Conservation (phyloP, 768 basidiomycete species). For the Hygrophorus pudorinus region DNA sequence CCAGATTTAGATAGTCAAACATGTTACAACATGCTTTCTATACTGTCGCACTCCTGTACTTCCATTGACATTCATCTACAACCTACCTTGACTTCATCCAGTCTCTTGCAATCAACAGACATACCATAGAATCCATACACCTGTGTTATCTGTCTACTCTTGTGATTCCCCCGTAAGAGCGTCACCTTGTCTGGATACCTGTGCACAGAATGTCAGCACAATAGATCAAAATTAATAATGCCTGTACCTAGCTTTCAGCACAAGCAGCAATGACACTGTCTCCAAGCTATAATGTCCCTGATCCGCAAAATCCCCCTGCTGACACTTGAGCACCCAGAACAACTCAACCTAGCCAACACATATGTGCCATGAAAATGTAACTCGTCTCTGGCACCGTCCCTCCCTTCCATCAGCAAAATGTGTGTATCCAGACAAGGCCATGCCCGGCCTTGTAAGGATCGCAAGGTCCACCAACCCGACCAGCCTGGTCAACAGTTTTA, state of each 20-base stretch:
- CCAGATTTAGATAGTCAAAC: constrained; percentile 92
- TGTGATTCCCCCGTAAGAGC: constrained; percentile 89
- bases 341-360: constrained; percentile 23
- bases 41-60: constrained; percentile 89
- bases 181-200: constrained; percentile 93
- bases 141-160: constrained; percentile 94
- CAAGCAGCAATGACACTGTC: constrained; percentile 82
- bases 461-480: too few species aligned
- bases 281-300: constrained; percentile 93
- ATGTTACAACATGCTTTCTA: constrained; percentile 98
- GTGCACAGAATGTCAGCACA: constrained; percentile 6
- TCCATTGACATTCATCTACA: constrained; percentile 93
- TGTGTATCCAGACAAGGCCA: too few species aligned
- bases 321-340: constrained; percentile 15
- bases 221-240: not conserved
- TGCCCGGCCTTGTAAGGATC: too few species aligned
- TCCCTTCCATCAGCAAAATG: too few species aligned
- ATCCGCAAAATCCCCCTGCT: constrained; percentile 94
- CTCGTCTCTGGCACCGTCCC: constrained; percentile 81
- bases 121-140: constrained; percentile 97
- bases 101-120: constrained; percentile 13
- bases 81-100: constrained; percentile 3
- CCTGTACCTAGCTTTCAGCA: constrained; percentile 76
- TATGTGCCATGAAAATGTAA: constrained; percentile 94
- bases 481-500: too few species aligned